Percentiles rank a stretch among this genome's conserved stretches.
These are phyloP conservation scores for Globisporangium cederbergense DNA, from an alignment of 352 stramenopile genomes.

Conservation along the genomic window DNA sequence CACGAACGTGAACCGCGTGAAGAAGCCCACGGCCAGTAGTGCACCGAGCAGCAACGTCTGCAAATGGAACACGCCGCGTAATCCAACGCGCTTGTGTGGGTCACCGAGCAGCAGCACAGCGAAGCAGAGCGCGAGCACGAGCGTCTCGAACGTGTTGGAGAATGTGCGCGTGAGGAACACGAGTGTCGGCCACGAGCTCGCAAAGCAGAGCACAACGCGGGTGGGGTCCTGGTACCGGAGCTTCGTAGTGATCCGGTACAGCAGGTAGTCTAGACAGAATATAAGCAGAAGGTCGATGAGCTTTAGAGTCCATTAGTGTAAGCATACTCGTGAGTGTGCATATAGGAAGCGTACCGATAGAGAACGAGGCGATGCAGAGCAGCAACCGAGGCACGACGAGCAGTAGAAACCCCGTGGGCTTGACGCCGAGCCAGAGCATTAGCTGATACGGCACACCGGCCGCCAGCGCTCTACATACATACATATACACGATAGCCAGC, in stretches of 20 bases:
- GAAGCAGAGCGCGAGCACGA: constrained; percentile 60
- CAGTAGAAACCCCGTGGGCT: constrained; percentile 37
- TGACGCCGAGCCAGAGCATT: constrained; percentile 34
- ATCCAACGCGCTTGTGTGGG: constrained; percentile 31
- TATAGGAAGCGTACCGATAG: constrained; percentile 26
- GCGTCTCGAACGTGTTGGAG: constrained; percentile 75
- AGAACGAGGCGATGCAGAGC: constrained; percentile 59
- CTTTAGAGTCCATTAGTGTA: neutral
- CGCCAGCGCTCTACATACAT: constrained; percentile 33
- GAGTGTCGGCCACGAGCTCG: constrained; percentile 66
- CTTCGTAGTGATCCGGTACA: constrained; percentile 40
- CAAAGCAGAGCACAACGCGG: constrained; percentile 43
- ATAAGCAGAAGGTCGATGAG: neutral
- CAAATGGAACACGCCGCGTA: constrained; percentile 28
- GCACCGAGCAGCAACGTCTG: constrained; percentile 61
- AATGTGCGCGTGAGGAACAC: constrained; percentile 74
- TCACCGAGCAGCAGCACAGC: constrained; percentile 44
- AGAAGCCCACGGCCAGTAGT: constrained; percentile 68
- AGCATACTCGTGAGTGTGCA: no score
- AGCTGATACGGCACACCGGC: constrained; percentile 48
- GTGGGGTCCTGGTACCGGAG: constrained; percentile 19
- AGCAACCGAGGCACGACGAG: constrained; percentile 56
- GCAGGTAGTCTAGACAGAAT: constrained; percentile 27
- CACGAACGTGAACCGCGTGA: constrained; percentile 80
- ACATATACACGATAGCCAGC: neutral